Conservation (phyloP, 108 stramenopile genomes). For the Cyclotella atomus region DNA sequence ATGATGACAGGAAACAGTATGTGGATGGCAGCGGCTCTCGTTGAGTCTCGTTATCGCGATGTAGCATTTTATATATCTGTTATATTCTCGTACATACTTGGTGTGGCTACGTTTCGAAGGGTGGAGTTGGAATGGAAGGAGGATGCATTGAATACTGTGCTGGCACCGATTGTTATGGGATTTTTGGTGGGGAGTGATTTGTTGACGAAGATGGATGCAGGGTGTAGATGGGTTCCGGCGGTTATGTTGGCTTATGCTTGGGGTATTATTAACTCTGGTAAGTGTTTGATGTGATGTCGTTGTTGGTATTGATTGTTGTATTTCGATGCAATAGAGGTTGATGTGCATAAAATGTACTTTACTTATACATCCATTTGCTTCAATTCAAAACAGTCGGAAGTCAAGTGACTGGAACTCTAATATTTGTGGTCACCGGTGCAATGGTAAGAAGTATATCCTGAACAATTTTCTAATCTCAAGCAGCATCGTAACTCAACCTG, state of each 20-base stretch:
- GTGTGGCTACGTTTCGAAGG: constrained; percentile 56
- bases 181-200: constrained; percentile 56
- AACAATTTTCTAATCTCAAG: background rate
- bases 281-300: background rate
- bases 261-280: constrained; percentile 57
- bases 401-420: constrained; percentile 58
- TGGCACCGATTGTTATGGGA: constrained; percentile 41
- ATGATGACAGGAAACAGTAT: constrained; percentile 81
- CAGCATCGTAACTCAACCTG: no score
- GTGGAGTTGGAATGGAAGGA: constrained; percentile 42
- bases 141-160: constrained; percentile 38
- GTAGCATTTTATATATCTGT: constrained; percentile 53
- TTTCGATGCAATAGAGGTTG: background rate
- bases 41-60: constrained; percentile 47
- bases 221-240: constrained; percentile 47
- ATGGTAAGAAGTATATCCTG: constrained; percentile 21
- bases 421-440: constrained; percentile 73
- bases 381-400: constrained; percentile 31
- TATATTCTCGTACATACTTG: constrained; percentile 52
- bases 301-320: background rate
- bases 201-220: constrained; percentile 30
- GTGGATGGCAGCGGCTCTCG: constrained; percentile 59
- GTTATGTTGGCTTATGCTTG: constrained; percentile 50
- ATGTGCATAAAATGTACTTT: background rate
- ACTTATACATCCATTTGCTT: no score